These are phyloP conservation scores for Pistacia integerrima DNA, from an alignment of 345 rosid genomes.

Conservation along the genomic window DNA sequence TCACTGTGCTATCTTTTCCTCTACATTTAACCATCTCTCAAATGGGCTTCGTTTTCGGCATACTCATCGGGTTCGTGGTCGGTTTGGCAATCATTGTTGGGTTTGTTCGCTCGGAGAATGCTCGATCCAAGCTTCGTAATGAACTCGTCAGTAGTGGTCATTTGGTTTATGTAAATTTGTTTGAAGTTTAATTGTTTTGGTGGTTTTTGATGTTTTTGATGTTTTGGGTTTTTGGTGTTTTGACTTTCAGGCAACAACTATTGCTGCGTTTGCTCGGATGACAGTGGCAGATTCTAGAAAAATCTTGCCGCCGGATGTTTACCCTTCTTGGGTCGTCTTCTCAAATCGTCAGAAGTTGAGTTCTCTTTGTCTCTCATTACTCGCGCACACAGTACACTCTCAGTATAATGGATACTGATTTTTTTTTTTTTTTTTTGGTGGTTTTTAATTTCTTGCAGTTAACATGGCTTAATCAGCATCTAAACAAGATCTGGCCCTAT, in stretches of 20 bases:
- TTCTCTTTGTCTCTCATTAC: conserved; percentile 6
- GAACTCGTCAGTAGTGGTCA: conserved; percentile 59
- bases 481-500: conserved; percentile 96
- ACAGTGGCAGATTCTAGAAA: conserved; percentile 90
- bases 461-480: conserved; percentile 88
- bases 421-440: not conserved
- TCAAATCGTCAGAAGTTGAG: conserved; percentile 89
- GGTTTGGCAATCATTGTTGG: conserved; percentile 71
- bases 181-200: not conserved
- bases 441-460: conserved; percentile 51
- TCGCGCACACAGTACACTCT: not conserved
- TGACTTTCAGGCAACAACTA: conserved; percentile 63
- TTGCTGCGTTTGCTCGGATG: conserved; percentile 97
- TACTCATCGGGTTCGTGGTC: conserved; percentile 62
- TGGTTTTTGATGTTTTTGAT: conserved; percentile 4
- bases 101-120: conserved; percentile 78
- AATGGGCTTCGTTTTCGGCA: conserved; percentile 72
- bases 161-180: not conserved
- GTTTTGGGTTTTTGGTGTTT: conserved; percentile 1
- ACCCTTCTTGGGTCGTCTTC: conserved; percentile 98
- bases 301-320: conserved; percentile 74
- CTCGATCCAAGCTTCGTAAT: conserved; percentile 81
- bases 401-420: conserved; percentile 24
- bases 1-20: too few species aligned
- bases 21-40: too few species aligned